Conservation (phyloP, 371 early-diverging fungal species). For the Mucor ambiguus region DNA sequence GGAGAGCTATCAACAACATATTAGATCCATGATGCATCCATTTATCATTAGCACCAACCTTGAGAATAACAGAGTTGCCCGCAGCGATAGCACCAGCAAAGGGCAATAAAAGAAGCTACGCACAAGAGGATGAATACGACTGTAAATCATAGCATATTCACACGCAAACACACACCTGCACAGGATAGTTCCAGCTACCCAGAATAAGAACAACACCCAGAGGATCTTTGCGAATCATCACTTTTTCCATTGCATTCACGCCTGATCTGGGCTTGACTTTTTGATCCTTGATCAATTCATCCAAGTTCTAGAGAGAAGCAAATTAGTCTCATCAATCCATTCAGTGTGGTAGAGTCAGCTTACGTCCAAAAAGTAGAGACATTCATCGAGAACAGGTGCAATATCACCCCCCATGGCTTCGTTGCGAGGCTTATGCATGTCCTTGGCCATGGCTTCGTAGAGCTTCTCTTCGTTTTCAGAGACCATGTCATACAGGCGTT, state of each 20-base stretch:
- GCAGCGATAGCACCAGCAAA: slow-evolving; percentile 86
- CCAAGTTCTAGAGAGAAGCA: slow-evolving; percentile 50
- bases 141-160: not conserved
- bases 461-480: slow-evolving; percentile 68
- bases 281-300: slow-evolving; percentile 61
- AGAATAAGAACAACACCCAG: slow-evolving; percentile 72
- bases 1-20: slow-evolving; percentile 53
- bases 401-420: slow-evolving; percentile 66
- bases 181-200: slow-evolving; percentile 57
- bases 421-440: slow-evolving; percentile 66
- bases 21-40: not conserved
- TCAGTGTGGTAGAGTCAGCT: not conserved
- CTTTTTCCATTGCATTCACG: slow-evolving; percentile 40
- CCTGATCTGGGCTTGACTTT: slow-evolving; percentile 36
- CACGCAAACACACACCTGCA: slow-evolving; percentile 28
- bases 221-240: slow-evolving; percentile 72
- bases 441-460: slow-evolving; percentile 62
- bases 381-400: slow-evolving; percentile 59
- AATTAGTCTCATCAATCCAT: not conserved
- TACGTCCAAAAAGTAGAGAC: slow-evolving; percentile 49
- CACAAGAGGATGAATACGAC: not conserved
- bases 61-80: slow-evolving; percentile 81
- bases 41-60: slow-evolving; percentile 33
- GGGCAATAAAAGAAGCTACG: slow-evolving; percentile 18
- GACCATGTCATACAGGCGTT: slow-evolving; percentile 63